Evolutionary conservation across 768 basidiomycete species (phyloP), one percentile per base, ranked within the genome.

Genomic region (Suillus occidentalis): DNA sequence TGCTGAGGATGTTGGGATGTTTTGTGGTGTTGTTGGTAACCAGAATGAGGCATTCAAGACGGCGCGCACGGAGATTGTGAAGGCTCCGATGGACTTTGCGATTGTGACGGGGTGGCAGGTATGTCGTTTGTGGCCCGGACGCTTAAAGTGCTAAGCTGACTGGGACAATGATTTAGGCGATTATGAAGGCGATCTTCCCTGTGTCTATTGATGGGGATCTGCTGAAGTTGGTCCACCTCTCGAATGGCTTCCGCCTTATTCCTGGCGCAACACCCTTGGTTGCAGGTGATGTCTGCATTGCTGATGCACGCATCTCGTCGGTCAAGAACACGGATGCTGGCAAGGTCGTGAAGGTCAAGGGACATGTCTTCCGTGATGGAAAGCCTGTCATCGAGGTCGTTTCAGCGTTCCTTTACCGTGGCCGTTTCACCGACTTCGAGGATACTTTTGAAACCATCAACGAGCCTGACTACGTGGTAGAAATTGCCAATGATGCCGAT

Each of bases 81-180:
- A 91, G 72, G 95, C 97, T 2, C 97, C 97, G 0, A 97, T 99
- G 94, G 97, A 99, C 79, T 99, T 97, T 71, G 94, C 96, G 31
- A 99, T 99, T 72, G 97, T 99, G 60, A 90, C 95, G 47, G 96
- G 97, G 55, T 99, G 97, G 97, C 89, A 97, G 90, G 95, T 95
- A 74, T 66, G 90, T 78, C 60, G 47, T 28, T 36, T 50, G 36
- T 31, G 12, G 63, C 31, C 43, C 6, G 28, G 1, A 56, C 20
- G 22, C 8, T 56, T 63, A 49, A 16, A 31, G 31, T 42, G 10
- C 36, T 43, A 25, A 1, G n/a, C 28, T 60, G 1, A 40, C 37
- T 63, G 40, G 53, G 42, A n/a, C 63, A 40, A 69, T 36, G 61
- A 69, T n/a, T 40, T 61, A 97, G 95, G 92, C 96, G n/a, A 99